These are phyloP conservation scores for Solanum appendiculatum DNA, from an alignment of 257 asterid genomes.

Conservation along the genomic window DNA sequence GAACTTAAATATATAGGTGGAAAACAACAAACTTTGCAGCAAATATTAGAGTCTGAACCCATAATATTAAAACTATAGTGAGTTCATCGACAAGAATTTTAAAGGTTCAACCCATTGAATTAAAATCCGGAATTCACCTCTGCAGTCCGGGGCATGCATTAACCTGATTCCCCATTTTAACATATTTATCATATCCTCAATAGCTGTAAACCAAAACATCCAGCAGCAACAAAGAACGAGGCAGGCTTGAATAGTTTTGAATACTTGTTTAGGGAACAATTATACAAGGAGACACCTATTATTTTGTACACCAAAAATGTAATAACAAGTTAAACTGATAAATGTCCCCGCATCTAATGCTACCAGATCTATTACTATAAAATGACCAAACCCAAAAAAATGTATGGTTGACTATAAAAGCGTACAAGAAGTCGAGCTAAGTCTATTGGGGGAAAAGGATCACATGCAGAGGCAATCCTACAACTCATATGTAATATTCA, in stretches of 20 bases:
- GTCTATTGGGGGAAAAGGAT: not conserved
- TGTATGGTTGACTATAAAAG: not conserved
- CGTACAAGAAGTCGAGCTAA: not conserved
- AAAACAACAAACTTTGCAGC: too few species aligned
- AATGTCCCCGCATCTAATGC: not conserved
- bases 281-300: not conserved
- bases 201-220: not conserved
- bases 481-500: not conserved
- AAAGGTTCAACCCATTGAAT: not conserved
- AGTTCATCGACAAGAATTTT: not conserved
- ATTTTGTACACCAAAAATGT: constrained; percentile 3
- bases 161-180: not conserved
- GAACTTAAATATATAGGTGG: too few species aligned
- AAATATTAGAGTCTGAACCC: not conserved
- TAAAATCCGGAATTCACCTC: not conserved
- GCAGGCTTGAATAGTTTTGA: too few species aligned
- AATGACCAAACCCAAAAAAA: not conserved
- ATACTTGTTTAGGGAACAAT: not conserved
- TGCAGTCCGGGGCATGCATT: not conserved
- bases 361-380: not conserved
- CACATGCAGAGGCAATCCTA: not conserved
- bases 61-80: not conserved
- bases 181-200: not conserved
- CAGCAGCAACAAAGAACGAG: not conserved
- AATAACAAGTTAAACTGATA: not conserved